These are phyloP conservation scores for Cystofilobasidium capitatum DNA, from an alignment of 768 basidiomycete genomes.

Conservation along the genomic window DNA sequence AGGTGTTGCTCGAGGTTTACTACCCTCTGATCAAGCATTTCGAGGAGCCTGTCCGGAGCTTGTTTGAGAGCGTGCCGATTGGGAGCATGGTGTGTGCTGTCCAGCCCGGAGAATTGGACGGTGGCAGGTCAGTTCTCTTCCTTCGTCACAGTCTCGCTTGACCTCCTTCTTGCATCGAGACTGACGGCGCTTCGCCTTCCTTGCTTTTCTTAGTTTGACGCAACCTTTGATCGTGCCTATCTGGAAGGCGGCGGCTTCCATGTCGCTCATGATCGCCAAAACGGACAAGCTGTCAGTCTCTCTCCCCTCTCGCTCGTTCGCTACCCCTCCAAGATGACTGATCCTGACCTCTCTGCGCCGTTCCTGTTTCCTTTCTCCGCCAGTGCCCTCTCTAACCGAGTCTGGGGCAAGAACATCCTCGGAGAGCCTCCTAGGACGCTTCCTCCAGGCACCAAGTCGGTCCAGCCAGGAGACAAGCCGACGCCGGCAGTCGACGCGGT, in stretches of 20 bases:
- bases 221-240: slow-evolving; percentile 81
- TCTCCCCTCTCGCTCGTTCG: not conserved
- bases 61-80: not conserved
- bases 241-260: slow-evolving; percentile 83
- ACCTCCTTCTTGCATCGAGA: not conserved
- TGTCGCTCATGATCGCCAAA: slow-evolving; percentile 91
- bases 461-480: not conserved
- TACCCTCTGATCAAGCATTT: slow-evolving; percentile 52
- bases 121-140: slow-evolving; percentile 35
- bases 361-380: not conserved
- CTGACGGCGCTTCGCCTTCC: not conserved
- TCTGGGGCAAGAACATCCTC: slow-evolving; percentile 77
- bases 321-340: not conserved
- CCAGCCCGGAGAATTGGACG: slow-evolving; percentile 48
- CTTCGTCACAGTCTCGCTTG: slow-evolving; percentile 45
- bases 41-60: not conserved
- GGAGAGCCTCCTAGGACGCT: slow-evolving; percentile 28
- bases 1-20: slow-evolving; percentile 60
- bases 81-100: slow-evolving; percentile 42
- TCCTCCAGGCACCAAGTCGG: slow-evolving; percentile 2
- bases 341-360: slow-evolving; percentile 7
- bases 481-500: slow-evolving; percentile 23
- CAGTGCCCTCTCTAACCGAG: slow-evolving; percentile 75
- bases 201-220: slow-evolving; percentile 47
- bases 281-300: slow-evolving; percentile 73